A percentile compares a stretch with the other conserved stretches of the same genome.
Conservation (phyloP, 768 basidiomycete species). For the Agaricus bisporus region DNA sequence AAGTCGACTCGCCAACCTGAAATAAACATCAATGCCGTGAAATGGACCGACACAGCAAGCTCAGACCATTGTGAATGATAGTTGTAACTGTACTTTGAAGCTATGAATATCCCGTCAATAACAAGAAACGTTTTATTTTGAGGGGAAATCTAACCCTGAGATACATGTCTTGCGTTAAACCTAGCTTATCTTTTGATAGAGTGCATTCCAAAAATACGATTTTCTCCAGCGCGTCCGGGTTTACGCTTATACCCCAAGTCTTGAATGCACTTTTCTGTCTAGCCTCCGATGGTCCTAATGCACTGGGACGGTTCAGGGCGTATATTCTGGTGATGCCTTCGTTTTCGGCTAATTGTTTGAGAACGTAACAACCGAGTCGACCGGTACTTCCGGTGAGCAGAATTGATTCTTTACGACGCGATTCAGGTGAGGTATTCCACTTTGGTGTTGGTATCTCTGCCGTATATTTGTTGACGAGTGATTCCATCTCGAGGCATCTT, state of each 20-base stretch:
- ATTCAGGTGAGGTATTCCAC: neutral
- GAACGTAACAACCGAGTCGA: conserved; percentile 28
- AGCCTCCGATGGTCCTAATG: neutral
- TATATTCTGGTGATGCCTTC: conserved; percentile 20
- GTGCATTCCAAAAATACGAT: neutral
- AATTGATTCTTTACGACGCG: conserved; percentile 12
- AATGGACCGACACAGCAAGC: neutral
- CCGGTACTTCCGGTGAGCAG: conserved; percentile 35
- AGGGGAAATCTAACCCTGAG: neutral
- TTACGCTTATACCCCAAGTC: neutral
- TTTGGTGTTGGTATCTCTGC: neutral
- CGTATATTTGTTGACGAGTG: neutral
- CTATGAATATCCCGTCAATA: conserved; percentile 10
- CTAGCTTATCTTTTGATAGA: neutral
- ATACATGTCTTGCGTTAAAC: neutral
- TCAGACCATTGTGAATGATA: neutral
- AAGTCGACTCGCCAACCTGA: neutral
- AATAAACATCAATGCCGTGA: neutral
- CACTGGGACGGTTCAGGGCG: neutral
- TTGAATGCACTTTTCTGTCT: neutral
- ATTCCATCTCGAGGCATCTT: neutral
- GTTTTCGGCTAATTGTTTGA: conserved; percentile 20
- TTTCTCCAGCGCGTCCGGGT: neutral
- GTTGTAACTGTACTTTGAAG: conserved; percentile 3
- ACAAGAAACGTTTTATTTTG: neutral